These are phyloP conservation scores for Capronia epimyces DNA, from an alignment of 2,329 filamentous ascomycete species.

Conservation along the genomic window DNA sequence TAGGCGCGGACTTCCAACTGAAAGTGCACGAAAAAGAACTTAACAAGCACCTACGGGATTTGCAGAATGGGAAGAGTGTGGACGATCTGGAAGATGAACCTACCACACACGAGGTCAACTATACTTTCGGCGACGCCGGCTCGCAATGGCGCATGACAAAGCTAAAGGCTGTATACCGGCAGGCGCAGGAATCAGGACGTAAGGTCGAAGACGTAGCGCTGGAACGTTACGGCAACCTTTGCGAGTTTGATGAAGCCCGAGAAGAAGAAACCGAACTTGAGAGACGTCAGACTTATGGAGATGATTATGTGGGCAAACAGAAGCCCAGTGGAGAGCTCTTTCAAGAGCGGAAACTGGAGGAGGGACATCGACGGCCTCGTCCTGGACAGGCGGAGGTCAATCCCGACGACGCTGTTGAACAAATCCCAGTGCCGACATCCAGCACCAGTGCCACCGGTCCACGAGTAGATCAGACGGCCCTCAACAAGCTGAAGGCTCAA, in stretches of 20 bases:
- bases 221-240: conserved; percentile 73
- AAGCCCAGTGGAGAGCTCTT: conserved; percentile 85
- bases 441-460: conserved; percentile 1
- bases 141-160: conserved; percentile 97
- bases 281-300: conserved; percentile 72
- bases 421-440: conserved; percentile 32
- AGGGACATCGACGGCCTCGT: conserved; percentile 42
- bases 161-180: conserved; percentile 75
- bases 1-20: conserved; percentile 58
- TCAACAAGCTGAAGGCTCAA: conserved; percentile 87
- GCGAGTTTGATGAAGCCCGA: conserved; percentile 83
- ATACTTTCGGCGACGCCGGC: conserved; percentile 82
- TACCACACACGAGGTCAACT: conserved; percentile 61
- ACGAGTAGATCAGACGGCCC: conserved; percentile 53
- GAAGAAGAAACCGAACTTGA: conserved; percentile 93
- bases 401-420: conserved; percentile 35
- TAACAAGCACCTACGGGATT: conserved; percentile 62
- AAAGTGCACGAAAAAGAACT: conserved; percentile 75
- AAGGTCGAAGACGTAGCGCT: conserved; percentile 74
- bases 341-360: conserved; percentile 63
- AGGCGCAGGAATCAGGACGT: conserved; percentile 67
- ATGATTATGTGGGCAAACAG: conserved; percentile 76
- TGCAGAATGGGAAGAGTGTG: conserved; percentile 50
- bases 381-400: conserved; percentile 26
- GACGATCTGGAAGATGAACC: conserved; percentile 46